Evolutionary conservation across 768 basidiomycete genomes (phyloP), one percentile per base, ranked within the genome.

Genomic region (Boletus bicolor): DNA sequence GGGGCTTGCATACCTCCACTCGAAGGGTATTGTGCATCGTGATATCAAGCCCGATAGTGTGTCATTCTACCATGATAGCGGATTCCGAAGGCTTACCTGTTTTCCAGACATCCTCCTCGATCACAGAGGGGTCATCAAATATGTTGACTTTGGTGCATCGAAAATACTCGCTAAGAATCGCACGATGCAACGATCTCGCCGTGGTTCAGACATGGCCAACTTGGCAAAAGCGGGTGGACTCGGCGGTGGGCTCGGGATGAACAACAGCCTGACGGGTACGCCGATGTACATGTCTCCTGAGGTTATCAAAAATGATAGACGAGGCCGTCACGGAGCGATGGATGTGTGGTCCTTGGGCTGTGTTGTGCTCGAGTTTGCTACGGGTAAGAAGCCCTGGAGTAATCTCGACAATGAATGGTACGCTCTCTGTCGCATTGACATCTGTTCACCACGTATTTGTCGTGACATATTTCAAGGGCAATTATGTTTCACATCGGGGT

Each of bases 231-330:
- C 56, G 51, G 59, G 80, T 68, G 63, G 76, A 35, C 56, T 68
- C 15, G 62, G 69, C 14, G 70, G 64, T 43, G 72, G 76, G 6
- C 68, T 79, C 26, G 83, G 79, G 34, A 77, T 87, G 73, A 86
- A 86, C 68, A 94, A 93, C 73, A 91, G 90, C 62, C 75, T 99
- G 35, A 97, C 95, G 1, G 96, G 94, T 17, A 99, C 97, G 12
- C 97, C 97, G 0, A 98, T 98, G 96, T 98, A 99, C 72, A 98
- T 99, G 93, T 97, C 95, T 6, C 97, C 97, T 2, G 97, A 99
- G 69, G 85, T 97, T 51, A 98, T 99, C 77, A 92, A 96, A 75
- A 97, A 90, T 64, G 93, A 96, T 64, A 87, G 81, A 59, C 78
- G 85, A 14, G 93, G 94, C 28, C 80, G 89, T 49, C 86, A 91